Evolutionary conservation across 352 stramenopile species (phyloP), one percentile per base, ranked within the genome.

Genomic region (Pelagophyceae sp.): DNA sequence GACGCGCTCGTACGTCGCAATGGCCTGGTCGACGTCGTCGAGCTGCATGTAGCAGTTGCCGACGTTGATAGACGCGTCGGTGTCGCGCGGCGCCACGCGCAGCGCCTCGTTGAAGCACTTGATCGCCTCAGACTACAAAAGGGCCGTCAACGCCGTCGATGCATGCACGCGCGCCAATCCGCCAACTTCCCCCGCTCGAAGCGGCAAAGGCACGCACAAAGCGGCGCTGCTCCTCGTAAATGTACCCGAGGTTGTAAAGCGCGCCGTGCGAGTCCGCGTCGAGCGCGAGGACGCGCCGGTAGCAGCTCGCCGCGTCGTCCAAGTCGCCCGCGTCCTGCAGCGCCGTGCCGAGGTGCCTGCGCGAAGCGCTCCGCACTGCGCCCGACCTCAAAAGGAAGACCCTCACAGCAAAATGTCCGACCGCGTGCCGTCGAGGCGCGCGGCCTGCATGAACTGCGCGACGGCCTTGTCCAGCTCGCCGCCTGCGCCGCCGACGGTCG

Each of bases 161-260:
- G n/a, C n/a, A n/a, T n/a, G n/a, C n/a, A n/a, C n/a, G n/a, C n/a
- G n/a, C n/a, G n/a, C n/a, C n/a, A n/a, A n/a, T n/a, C n/a, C n/a
- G n/a, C n/a, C n/a, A n/a, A n/a, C n/a, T n/a, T n/a, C n/a, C n/a
- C n/a, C n/a, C n/a, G n/a, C n/a, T n/a, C n/a, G n/a, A n/a, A n/a
- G n/a, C n/a, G n/a, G n/a, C n/a, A n/a, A n/a, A n/a, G 23, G 11
- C 11, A 54, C 45, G 45, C 15, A 33, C 38, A 20, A 64, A 40
- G 5, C 67, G 38, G 0, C 76, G 29, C n/a, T 67, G 35, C 67
- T 80, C 76, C 70, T 80, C 69, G 54, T 63, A 63, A 2, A 76
- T 64, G 35, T 74, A 80, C n/a, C 76, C 76, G 63, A 80, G 76
- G 54, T 80, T 80, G 70, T 72, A 77, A 0, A 69, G 45, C 35